Percentiles rank a stretch among this genome's conserved stretches.
Conservation (phyloP, 176 grass and related monocot species). For the Melocanna baccifera region DNA sequence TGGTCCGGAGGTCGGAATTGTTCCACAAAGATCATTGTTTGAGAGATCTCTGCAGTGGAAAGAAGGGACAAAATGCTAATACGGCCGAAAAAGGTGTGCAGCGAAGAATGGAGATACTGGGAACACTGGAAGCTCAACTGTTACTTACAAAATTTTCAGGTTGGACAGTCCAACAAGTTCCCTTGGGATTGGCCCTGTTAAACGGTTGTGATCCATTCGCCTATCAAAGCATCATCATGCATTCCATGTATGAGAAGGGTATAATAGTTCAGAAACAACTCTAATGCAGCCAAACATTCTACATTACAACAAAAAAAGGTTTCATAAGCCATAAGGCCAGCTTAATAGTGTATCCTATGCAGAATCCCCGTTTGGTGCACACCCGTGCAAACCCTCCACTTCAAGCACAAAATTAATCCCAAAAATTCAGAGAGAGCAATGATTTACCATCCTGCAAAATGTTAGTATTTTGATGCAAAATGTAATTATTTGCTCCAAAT, state of each 20-base stretch:
- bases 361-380: background rate
- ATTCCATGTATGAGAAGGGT: constrained; percentile 3
- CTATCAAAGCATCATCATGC: constrained; percentile 29
- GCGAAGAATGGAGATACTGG: background rate
- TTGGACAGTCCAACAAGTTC: constrained; percentile 44
- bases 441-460: too few species aligned
- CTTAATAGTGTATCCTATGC: background rate
- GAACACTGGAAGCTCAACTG: background rate
- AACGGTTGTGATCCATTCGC: constrained; percentile 63
- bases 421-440: too few species aligned
- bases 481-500: too few species aligned
- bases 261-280: background rate
- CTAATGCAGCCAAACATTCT: background rate
- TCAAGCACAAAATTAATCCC: background rate
- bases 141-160: constrained; percentile 48
- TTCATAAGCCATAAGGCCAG: background rate
- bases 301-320: background rate
- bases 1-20: constrained; percentile 56
- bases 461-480: too few species aligned
- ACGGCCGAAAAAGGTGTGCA: background rate
- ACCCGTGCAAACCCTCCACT: background rate
- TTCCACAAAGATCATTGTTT: constrained; percentile 69
- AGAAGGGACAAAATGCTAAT: background rate
- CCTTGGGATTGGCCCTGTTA: constrained; percentile 70
- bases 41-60: constrained; percentile 60